Evolutionary conservation across 2,329 filamentous ascomycete species (phyloP).

Genomic region (Cladosporium sp.): DNA sequence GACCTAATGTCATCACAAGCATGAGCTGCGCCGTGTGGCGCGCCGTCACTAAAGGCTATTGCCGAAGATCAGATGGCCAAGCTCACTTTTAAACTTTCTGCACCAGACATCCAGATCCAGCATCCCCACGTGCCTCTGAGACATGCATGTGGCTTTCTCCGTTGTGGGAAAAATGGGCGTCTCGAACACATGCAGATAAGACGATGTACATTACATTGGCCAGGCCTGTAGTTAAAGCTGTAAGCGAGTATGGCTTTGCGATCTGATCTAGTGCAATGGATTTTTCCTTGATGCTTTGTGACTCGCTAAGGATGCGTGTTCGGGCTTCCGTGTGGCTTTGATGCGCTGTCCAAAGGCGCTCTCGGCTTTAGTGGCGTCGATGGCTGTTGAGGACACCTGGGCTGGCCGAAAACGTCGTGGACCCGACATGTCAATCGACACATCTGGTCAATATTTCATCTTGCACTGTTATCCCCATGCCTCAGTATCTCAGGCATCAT

Average conservation of each 20-base stretch:
- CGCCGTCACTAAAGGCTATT: not conserved
- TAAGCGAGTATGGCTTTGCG: not conserved
- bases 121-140: not conserved
- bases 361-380: not conserved
- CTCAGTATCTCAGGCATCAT: not conserved
- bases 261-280: not conserved
- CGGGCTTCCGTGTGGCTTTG: not conserved
- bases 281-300: not conserved
- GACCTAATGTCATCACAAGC: not conserved
- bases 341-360: not conserved
- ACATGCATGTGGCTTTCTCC: slow-evolving; percentile 2
- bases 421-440: not conserved
- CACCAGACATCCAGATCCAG: not conserved
- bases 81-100: not conserved
- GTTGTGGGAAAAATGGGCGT: not conserved
- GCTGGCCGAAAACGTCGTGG: not conserved
- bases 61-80: slow-evolving; percentile 1
- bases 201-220: not conserved
- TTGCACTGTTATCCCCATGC: not conserved
- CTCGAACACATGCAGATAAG: slow-evolving; percentile 3
- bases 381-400: not conserved
- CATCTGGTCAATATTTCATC: not conserved
- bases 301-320: not conserved
- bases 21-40: not conserved
- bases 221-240: not conserved